Evolutionary conservation across 2,329 filamentous ascomycete genomes (phyloP).

Genomic region (Hirsutella minnesotensis): DNA sequence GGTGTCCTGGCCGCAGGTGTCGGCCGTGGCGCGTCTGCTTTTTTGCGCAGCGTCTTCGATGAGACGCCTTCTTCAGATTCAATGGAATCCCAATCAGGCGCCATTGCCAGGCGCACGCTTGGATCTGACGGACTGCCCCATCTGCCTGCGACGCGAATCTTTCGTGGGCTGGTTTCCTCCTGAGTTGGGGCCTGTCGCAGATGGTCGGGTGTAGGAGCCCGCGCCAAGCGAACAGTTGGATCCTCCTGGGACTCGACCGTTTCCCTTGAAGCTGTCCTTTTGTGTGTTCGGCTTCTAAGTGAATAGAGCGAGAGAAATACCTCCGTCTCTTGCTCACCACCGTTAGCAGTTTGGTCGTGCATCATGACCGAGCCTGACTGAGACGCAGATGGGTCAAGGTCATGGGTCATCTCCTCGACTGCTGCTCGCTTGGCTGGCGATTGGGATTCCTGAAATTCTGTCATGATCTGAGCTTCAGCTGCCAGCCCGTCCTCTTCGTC

Average conservation of each 20-base stretch:
- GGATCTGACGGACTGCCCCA: conserved; percentile 14
- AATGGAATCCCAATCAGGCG: conserved; percentile 6
- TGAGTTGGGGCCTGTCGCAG: not conserved
- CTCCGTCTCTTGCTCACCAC: conserved; percentile 10
- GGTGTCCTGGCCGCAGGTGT: conserved; percentile 1
- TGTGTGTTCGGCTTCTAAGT: conserved; percentile 17
- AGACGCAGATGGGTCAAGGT: not conserved
- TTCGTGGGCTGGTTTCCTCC: not conserved
- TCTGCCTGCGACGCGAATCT: conserved; percentile 15
- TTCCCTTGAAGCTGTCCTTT: conserved; percentile 12
- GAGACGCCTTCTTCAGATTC: conserved; percentile 8
- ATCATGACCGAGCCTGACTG: conserved; percentile 1
- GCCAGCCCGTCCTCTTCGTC: conserved; percentile 1
- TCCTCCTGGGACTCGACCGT: conserved; percentile 11
- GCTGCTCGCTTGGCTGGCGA: not conserved
- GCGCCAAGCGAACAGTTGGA: conserved; percentile 18
- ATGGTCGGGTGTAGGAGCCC: not conserved
- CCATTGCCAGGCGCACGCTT: conserved; percentile 14
- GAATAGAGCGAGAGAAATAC: conserved; percentile 16
- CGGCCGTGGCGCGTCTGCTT: conserved; percentile 10
- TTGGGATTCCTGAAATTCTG: conserved; percentile 7
- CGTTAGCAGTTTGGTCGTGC: conserved; percentile 4
- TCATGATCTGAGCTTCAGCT: conserved; percentile 12
- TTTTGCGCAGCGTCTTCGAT: conserved; percentile 12
- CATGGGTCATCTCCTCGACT: too few relatives aligned